Conservation (phyloP, 768 basidiomycete species). For the Terana coerulea region DNA sequence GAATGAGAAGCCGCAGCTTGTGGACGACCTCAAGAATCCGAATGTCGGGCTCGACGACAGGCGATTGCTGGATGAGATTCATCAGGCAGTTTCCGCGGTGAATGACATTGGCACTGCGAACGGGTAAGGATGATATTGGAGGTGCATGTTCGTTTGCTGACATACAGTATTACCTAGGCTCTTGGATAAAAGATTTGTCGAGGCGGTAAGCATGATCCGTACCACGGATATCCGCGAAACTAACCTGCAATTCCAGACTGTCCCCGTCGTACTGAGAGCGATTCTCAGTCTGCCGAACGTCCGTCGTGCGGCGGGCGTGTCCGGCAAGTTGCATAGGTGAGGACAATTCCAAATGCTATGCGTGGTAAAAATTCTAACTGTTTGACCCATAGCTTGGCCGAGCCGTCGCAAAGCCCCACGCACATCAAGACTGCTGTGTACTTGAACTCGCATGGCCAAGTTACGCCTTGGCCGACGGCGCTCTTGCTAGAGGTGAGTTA, state of each 20-base stretch:
- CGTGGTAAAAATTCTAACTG: not conserved
- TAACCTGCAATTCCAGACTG: conserved; percentile 5
- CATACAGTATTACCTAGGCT: not conserved
- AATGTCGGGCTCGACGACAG: too few relatives aligned
- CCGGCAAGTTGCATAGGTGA: conserved; percentile 14
- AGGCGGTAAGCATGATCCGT: not conserved
- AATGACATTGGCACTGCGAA: conserved; percentile 4
- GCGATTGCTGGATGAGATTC: not conserved
- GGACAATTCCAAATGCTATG: not conserved
- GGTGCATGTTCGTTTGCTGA: not conserved
- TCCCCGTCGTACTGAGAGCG: conserved; percentile 6
- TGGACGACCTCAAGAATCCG: too few relatives aligned
- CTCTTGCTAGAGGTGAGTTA: conserved; percentile 15
- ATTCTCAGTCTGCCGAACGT: conserved; percentile 7
- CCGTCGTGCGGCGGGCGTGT: conserved; percentile 6
- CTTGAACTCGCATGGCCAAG: conserved; percentile 6
- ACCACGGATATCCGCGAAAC: not conserved
- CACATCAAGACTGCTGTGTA: conserved; percentile 5
- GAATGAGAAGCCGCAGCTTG: too few relatives aligned
- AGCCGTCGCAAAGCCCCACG: not conserved
- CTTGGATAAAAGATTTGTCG: conserved; percentile 9
- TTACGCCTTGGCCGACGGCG: conserved; percentile 16
- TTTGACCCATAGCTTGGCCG: not conserved
- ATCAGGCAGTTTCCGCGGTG: conserved; percentile 14
- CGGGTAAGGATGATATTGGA: conserved; percentile 1